Evolutionary conservation across 2,329 filamentous ascomycete genomes (phyloP).

Genomic region (Pezicula carpinea): DNA sequence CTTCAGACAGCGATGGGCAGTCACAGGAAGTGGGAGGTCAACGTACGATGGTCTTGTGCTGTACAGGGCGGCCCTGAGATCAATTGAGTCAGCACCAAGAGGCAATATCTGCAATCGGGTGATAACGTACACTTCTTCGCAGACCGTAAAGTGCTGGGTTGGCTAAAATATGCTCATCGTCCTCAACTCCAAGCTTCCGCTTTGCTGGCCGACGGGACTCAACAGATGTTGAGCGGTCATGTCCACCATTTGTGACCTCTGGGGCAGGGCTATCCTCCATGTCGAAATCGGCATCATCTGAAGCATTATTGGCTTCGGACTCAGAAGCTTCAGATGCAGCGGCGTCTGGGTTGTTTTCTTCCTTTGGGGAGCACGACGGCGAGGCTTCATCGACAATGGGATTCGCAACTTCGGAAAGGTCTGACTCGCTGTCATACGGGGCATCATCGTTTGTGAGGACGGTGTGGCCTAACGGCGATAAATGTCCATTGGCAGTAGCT

Average conservation of each 20-base stretch:
- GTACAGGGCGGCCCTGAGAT: slow-evolving; percentile 48
- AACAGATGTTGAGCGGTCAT: slow-evolving; percentile 61
- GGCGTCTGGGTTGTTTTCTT: slow-evolving; percentile 26
- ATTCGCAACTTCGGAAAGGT: slow-evolving; percentile 68
- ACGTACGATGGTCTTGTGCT: slow-evolving; percentile 50
- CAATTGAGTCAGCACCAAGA: slow-evolving; percentile 15
- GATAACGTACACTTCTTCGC: slow-evolving; percentile 73
- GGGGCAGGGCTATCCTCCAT: slow-evolving; percentile 56
- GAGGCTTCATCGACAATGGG: slow-evolving; percentile 44
- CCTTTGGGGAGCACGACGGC: slow-evolving; percentile 39
- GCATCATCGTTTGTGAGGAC: slow-evolving; percentile 33
- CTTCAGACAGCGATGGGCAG: slow-evolving; percentile 8
- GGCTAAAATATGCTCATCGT: slow-evolving; percentile 80
- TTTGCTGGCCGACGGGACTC: slow-evolving; percentile 67
- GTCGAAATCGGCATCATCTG: slow-evolving; percentile 72
- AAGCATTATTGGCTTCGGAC: slow-evolving; percentile 43
- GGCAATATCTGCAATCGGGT: slow-evolving; percentile 27
- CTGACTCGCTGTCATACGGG: slow-evolving; percentile 63
- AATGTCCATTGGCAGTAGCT: slow-evolving; percentile 63
- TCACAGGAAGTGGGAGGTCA: slow-evolving; percentile 5
- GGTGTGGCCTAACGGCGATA: slow-evolving; percentile 49
- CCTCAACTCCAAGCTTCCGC: slow-evolving; percentile 64
- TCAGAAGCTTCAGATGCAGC: slow-evolving; percentile 26
- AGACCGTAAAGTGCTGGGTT: slow-evolving; percentile 95
- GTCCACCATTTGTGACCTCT: slow-evolving; percentile 40